These are phyloP conservation scores for Dipodascopsis uninucleata DNA, from an alignment of 805 yeast species.

Conservation along the genomic window DNA sequence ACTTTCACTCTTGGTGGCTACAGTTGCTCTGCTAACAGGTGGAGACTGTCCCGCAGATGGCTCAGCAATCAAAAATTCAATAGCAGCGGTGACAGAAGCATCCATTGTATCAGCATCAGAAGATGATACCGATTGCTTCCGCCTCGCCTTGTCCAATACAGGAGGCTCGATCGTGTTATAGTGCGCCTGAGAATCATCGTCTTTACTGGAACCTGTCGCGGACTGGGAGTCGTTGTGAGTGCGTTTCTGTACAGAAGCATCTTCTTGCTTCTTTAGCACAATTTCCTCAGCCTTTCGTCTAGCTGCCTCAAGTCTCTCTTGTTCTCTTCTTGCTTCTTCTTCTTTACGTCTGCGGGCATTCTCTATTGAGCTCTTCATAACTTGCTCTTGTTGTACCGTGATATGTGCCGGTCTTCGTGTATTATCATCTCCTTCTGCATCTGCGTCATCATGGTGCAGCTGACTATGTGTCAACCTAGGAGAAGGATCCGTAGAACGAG, in stretches of 20 bases:
- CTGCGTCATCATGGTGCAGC: slow-evolving; percentile 5
- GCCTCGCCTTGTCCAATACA: no score
- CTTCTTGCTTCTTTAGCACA: slow-evolving; percentile 26
- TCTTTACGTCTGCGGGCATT: slow-evolving; percentile 38
- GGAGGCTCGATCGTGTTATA: no score
- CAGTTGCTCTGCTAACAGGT: slow-evolving; percentile 12
- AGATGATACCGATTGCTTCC: slow-evolving; percentile 19
- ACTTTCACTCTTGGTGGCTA: slow-evolving; percentile 5
- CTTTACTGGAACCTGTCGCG: slow-evolving; percentile 16
- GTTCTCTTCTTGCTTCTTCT: slow-evolving; percentile 34
- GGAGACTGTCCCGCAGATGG: slow-evolving; percentile 22
- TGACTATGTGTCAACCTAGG: slow-evolving; percentile 11
- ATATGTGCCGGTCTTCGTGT: slow-evolving; percentile 14
- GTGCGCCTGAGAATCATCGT: no score
- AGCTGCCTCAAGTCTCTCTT: slow-evolving; percentile 33
- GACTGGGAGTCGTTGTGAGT: no score
- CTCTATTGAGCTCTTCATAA: slow-evolving; percentile 36
- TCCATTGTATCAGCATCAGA: slow-evolving; percentile 18
- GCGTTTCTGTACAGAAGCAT: no score
- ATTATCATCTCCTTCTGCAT: slow-evolving; percentile 3
- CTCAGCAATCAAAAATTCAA: slow-evolving; percentile 22
- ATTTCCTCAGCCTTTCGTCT: slow-evolving; percentile 35
- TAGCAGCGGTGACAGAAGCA: slow-evolving; percentile 25
- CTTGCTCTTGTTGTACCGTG: slow-evolving; percentile 35
- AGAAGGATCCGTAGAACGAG: slow-evolving; percentile 6